phyloP scores from a whole-genome alignment of 2,329 filamentous ascomycete genomes.

The Pestalotiopsis sp. region DNA sequence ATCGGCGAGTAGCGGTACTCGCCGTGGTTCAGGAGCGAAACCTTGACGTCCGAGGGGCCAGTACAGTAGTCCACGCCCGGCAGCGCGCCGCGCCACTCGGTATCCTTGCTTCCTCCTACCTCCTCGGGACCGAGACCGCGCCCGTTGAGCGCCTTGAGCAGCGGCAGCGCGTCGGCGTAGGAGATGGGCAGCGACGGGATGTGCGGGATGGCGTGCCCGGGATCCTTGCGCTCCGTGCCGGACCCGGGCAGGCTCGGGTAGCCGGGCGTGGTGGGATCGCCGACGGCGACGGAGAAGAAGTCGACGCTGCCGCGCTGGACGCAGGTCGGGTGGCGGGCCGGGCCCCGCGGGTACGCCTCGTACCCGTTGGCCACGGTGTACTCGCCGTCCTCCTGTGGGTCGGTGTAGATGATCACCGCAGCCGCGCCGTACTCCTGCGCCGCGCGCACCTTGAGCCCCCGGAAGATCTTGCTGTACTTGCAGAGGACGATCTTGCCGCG shows the following conservation, averaged over 20 bases:
- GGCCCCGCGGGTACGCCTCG: constrained; percentile 67
- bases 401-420: constrained; percentile 67
- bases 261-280: constrained; percentile 71
- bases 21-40: constrained; percentile 56
- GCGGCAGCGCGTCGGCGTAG: constrained; percentile 67
- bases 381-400: constrained; percentile 71
- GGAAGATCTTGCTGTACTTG: constrained; percentile 71
- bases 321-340: constrained; percentile 68
- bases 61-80: constrained; percentile 16
- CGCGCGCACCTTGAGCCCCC: constrained; percentile 72
- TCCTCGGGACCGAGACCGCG: constrained; percentile 51
- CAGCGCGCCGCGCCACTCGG: constrained; percentile 14
- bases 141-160: constrained; percentile 70
- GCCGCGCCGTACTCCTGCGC: constrained; percentile 72
- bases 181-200: constrained; percentile 71
- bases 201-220: constrained; percentile 46
- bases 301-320: constrained; percentile 74
- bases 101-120: background rate
- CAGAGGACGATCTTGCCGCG: constrained; percentile 69
- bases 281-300: constrained; percentile 53
- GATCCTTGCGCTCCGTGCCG: constrained; percentile 56
- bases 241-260: constrained; percentile 70
- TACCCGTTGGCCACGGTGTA: constrained; percentile 68
- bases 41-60: constrained; percentile 36
- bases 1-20: constrained; percentile 16